Percentiles rank a stretch among this genome's conserved stretches.
phyloP scores from a whole-genome alignment of 179 eudicot species.

The Nepenthes alata region DNA sequence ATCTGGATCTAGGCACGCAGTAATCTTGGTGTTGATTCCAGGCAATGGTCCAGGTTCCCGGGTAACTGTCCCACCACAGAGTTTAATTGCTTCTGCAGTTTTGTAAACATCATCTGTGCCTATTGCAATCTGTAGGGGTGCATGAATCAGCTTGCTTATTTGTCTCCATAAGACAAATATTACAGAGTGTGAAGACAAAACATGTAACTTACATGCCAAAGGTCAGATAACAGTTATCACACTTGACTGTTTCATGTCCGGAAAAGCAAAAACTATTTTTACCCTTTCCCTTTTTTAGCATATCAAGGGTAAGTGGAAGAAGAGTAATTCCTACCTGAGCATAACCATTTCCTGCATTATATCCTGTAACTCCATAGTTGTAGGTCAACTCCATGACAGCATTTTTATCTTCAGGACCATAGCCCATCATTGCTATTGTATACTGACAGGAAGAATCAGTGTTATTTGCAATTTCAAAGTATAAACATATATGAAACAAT shows the following conservation, averaged over 20 bases:
- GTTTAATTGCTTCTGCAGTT: constrained; percentile 54
- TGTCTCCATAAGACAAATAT: constrained; percentile 3
- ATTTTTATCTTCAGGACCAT: constrained; percentile 59
- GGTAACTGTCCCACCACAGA: constrained; percentile 46
- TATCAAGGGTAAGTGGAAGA: background rate
- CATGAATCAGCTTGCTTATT: constrained; percentile 7
- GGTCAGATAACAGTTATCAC: background rate
- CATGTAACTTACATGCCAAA: too few species aligned
- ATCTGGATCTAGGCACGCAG: constrained; percentile 81
- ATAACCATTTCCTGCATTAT: constrained; percentile 66
- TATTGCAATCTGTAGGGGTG: constrained; percentile 49
- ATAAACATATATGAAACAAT: too few species aligned
- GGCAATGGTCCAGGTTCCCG: constrained; percentile 72
- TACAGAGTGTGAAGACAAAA: background rate
- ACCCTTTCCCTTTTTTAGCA: too few species aligned
- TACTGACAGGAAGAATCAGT: constrained; percentile 22
- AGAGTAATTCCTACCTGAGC: constrained; percentile 35
- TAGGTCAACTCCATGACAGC: constrained; percentile 57
- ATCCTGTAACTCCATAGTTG: constrained; percentile 53
- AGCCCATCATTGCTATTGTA: constrained; percentile 57
- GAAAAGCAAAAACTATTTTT: too few species aligned
- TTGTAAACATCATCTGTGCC: constrained; percentile 71
- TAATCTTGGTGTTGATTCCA: constrained; percentile 60
- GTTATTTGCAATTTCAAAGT: too few species aligned
- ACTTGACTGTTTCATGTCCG: background rate